These are phyloP conservation scores for Saccharomyces pastorianus DNA, from an alignment of 1,139 yeast species.

Conservation along the genomic window DNA sequence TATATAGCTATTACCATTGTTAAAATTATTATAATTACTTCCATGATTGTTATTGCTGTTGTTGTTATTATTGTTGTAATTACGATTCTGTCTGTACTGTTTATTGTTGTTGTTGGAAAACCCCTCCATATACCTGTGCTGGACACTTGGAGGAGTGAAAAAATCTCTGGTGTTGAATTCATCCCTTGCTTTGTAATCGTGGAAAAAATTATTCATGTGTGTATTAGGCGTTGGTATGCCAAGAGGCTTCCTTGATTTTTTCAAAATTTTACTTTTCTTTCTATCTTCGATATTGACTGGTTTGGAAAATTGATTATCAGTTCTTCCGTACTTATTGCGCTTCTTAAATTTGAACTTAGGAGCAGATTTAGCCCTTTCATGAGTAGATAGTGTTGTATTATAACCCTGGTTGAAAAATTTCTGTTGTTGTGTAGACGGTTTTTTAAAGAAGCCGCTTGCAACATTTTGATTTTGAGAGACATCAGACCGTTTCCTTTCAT, in stretches of 20 bases:
- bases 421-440: not conserved
- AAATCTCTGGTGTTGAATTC: constrained; percentile 57
- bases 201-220: constrained; percentile 33
- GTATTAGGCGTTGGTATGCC: constrained; percentile 51
- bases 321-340: constrained; percentile 15
- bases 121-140: constrained; percentile 64
- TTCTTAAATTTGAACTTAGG: constrained; percentile 24
- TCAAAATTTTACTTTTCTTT: constrained; percentile 35
- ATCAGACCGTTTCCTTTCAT: not conserved
- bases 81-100: constrained; percentile 16
- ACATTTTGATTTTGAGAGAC: not conserved
- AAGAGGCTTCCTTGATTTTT: constrained; percentile 52
- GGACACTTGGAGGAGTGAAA: constrained; percentile 70
- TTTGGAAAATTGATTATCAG: constrained; percentile 1
- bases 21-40: constrained; percentile 14
- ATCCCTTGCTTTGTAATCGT: constrained; percentile 29
- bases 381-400: not conserved
- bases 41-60: constrained; percentile 14
- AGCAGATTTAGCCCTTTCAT: constrained; percentile 23
- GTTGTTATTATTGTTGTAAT: constrained; percentile 6
- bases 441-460: not conserved
- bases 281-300: constrained; percentile 26
- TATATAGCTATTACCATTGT: constrained; percentile 14
- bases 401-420: not conserved
- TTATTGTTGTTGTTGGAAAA: constrained; percentile 40